These are phyloP conservation scores for Talaromyces stipitatus DNA, from an alignment of 495 filamentous ascomycete genomes.

Conservation along the genomic window DNA sequence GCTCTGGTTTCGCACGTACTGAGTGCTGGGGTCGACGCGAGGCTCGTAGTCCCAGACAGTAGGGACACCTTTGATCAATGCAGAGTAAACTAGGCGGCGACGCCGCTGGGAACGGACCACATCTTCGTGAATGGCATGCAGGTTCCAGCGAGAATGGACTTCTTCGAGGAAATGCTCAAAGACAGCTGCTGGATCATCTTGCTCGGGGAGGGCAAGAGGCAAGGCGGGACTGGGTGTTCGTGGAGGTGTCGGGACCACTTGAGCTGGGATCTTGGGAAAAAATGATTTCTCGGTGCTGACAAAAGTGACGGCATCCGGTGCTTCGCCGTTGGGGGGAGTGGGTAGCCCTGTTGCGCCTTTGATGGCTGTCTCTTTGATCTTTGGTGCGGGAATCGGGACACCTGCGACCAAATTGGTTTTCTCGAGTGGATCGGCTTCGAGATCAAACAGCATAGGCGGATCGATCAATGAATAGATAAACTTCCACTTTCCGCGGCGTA, in stretches of 20 bases:
- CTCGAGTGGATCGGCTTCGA: constrained; percentile 66
- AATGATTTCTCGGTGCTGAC: constrained; percentile 16
- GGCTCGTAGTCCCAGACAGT: constrained; percentile 75
- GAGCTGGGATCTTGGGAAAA: constrained; percentile 21
- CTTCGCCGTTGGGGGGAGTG: constrained; percentile 22
- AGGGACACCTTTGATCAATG: constrained; percentile 61
- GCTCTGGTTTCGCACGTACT: constrained; percentile 51
- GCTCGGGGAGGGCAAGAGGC: constrained; percentile 23
- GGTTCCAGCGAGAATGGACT: constrained; percentile 62
- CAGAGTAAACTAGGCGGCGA: constrained; percentile 63
- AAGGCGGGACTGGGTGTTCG: constrained; percentile 31
- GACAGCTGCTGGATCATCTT: constrained; percentile 35
- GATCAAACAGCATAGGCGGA: constrained; percentile 70
- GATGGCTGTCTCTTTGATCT: constrained; percentile 4
- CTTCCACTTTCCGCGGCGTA: constrained; percentile 74
- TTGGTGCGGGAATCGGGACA: constrained; percentile 15
- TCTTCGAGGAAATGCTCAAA: constrained; percentile 58
- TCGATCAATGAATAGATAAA: constrained; percentile 75
- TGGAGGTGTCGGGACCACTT: constrained; percentile 30
- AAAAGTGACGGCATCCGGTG: constrained; percentile 7
- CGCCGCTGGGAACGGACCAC: constrained; percentile 66
- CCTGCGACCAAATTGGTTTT: constrained; percentile 56
- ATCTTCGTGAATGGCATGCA: constrained; percentile 58
- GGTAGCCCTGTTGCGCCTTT: constrained; percentile 27
- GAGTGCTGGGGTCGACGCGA: constrained; percentile 58